Evolutionary conservation across 257 asterid species (phyloP).

Genomic region (Thymus mandschuricus): DNA sequence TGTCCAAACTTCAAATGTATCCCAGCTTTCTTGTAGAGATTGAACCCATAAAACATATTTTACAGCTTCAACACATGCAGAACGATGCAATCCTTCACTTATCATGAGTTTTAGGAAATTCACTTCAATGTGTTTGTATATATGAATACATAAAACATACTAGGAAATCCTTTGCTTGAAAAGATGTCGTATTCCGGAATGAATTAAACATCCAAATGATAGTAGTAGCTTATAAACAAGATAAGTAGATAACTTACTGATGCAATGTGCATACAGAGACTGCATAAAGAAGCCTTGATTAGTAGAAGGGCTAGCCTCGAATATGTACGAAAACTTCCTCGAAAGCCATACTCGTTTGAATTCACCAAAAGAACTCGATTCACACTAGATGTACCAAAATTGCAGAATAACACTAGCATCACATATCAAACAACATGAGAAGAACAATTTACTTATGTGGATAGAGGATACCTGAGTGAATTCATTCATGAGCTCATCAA

Average conservation of each 20-base stretch:
- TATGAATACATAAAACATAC: background rate
- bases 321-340: conserved; percentile 73
- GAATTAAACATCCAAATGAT: background rate
- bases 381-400: conserved; percentile 43
- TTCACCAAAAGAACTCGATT: conserved; percentile 60
- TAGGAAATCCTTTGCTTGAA: background rate
- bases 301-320: conserved; percentile 80
- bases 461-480: conserved; percentile 55
- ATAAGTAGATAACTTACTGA: conserved; percentile 44
- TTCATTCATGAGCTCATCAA: conserved; percentile 76
- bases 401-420: conserved; percentile 6
- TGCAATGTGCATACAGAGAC: conserved; percentile 74
- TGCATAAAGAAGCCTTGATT: conserved; percentile 88
- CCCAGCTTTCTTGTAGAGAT: background rate
- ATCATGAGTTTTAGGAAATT: background rate
- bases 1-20: background rate
- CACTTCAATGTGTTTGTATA: background rate
- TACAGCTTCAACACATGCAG: background rate
- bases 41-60: background rate
- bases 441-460: background rate
- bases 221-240: background rate
- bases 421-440: background rate
- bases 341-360: conserved; percentile 79
- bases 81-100: background rate
- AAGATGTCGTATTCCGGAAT: background rate